Evolutionary conservation across 129 eudicot species (phyloP), one percentile per base, ranked within the genome.

Genomic region (Silybum marianum): DNA sequence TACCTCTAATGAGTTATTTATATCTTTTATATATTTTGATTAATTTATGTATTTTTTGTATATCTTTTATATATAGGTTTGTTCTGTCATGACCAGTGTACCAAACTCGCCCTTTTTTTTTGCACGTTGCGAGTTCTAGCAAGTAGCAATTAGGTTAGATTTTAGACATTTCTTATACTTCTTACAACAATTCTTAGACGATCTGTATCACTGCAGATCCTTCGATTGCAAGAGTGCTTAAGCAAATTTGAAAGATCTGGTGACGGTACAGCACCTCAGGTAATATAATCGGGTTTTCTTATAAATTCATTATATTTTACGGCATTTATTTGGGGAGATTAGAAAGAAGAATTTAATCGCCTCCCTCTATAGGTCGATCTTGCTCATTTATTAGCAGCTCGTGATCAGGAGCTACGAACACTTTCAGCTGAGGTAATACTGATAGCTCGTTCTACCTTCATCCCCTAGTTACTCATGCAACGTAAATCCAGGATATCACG

Each of bases 211-310:
- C 46, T 87, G 83, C 71, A 96, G 99, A 93, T 96, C 83, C 91
- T 96, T 48, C 88, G 99, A 40, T 86, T 96, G 83, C 97, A 96
- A 84, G 99, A 96, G 77, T 91, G 90, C 86, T 93, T 96, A 84
- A 90, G 97, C 89, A 96, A 96, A 80, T 96, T 93, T 86, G 99
- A 93, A 83, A 88, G 88, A 77, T 78, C 97, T 13, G 80, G 84
- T 87, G 96, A 90, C 63, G 99, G 98, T 60, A 93, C 78, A 63
- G 77, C 99, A 48, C 99, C 99, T 84, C 99, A 96, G 98, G 99
- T 96, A 87, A 79, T 73, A 63, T 81, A 78, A 3, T 68, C 74
- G 44, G 32, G 78, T 69, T 30, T 69, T 23, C 22, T 28, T 6
- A 60, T 60, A 16, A 54, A 69, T 51, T n/a, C n/a, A n/a, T 46